These are phyloP conservation scores for Strobilomyces dryophilus DNA, from an alignment of 768 basidiomycete genomes.

Conservation along the genomic window DNA sequence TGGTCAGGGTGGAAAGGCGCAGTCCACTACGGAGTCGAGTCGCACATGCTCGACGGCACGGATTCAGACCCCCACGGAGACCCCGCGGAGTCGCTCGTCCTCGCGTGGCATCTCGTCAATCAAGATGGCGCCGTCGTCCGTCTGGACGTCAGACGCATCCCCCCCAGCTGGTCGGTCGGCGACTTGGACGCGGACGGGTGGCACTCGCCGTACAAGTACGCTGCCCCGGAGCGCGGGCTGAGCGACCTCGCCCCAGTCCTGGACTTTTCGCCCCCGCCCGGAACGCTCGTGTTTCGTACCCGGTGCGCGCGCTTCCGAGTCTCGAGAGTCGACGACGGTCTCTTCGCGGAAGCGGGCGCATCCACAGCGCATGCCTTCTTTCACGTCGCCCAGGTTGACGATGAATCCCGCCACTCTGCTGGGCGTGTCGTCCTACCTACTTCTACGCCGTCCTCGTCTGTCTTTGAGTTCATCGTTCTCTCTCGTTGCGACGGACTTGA, in stretches of 20 bases:
- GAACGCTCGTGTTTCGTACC: conserved; percentile 25
- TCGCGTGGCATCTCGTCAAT: conserved; percentile 15
- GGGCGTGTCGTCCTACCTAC: conserved; percentile 18
- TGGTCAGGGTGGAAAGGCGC: conserved; percentile 26
- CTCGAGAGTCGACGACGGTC: neutral
- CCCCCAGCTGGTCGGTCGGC: neutral
- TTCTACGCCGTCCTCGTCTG: conserved; percentile 2
- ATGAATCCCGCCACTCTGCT: neutral
- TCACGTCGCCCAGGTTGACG: conserved; percentile 1
- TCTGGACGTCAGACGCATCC: conserved; percentile 7
- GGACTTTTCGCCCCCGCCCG: conserved; percentile 4
- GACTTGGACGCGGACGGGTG: neutral
- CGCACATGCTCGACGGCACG: neutral
- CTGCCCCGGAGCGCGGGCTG: neutral
- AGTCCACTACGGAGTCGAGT: conserved; percentile 4
- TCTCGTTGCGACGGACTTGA: conserved; percentile 2
- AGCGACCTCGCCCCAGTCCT: neutral
- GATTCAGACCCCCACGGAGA: neutral
- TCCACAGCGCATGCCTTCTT: conserved; percentile 7
- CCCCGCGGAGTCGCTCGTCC: conserved; percentile 19
- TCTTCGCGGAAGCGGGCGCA: neutral
- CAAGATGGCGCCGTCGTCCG: conserved; percentile 6
- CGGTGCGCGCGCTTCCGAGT: conserved; percentile 11
- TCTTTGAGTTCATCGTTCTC: conserved; percentile 19
- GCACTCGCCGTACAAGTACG: neutral